Conservation (phyloP, 164 flowering plant genomes). For the Chloranthus sessilifolius region DNA sequence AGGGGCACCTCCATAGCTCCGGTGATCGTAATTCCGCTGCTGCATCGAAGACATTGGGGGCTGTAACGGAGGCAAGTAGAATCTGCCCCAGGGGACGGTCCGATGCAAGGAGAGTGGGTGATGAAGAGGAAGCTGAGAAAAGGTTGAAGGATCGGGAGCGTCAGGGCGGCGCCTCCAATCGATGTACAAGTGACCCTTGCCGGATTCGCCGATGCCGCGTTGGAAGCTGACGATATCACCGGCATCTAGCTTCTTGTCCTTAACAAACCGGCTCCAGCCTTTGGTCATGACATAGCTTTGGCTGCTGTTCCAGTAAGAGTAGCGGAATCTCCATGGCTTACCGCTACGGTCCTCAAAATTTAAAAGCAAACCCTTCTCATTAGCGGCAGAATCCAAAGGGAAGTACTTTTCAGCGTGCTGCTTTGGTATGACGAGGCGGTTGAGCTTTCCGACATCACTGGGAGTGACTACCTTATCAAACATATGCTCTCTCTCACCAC, state of each 20-base stretch:
- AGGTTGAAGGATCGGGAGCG: conserved; percentile 20
- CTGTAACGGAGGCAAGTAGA: no score
- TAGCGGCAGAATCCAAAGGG: conserved; percentile 67
- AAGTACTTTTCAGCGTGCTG: conserved; percentile 96
- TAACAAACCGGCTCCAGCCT: conserved; percentile 96
- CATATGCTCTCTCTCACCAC: conserved; percentile 63
- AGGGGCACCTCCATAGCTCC: neutral
- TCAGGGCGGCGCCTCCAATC: conserved; percentile 81
- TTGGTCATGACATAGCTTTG: conserved; percentile 99
- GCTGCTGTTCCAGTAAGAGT: conserved; percentile 98
- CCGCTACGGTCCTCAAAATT: conserved; percentile 80
- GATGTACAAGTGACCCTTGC: conserved; percentile 54
- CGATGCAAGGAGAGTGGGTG: conserved; percentile 22
- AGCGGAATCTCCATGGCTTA: conserved; percentile 84
- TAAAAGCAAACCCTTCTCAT: conserved; percentile 70
- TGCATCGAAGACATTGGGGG: no score
- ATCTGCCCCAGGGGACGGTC: conserved; percentile 29
- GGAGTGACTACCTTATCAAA: conserved; percentile 96
- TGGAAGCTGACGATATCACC: conserved; percentile 91
- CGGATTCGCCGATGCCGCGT: conserved; percentile 32
- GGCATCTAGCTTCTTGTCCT: conserved; percentile 90
- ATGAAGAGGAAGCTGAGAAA: conserved; percentile 7
- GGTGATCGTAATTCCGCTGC: no score
- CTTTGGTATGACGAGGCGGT: conserved; percentile 88
- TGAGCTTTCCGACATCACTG: conserved; percentile 93